Conservation (phyloP, 75 land plant genomes). For the Cryptomeria japonica region DNA sequence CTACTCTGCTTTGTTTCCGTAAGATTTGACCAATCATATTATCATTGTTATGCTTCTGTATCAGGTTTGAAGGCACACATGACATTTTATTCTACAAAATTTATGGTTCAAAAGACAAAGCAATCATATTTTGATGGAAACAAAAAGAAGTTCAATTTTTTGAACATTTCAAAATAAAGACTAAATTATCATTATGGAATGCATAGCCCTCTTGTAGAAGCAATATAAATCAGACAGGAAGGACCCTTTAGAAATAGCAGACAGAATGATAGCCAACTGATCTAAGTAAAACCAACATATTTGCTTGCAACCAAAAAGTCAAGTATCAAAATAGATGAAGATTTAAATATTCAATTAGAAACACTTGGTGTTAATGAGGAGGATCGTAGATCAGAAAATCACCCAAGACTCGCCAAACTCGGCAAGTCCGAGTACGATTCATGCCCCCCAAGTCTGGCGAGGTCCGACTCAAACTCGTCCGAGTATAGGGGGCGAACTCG, state of each 20-base stretch:
- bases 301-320: too few species aligned
- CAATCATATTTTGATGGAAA: background rate
- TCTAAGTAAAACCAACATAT: too few species aligned
- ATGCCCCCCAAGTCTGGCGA: too few species aligned
- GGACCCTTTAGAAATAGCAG: background rate
- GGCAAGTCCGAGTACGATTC: too few species aligned
- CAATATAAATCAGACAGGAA: background rate
- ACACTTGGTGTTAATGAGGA: too few species aligned
- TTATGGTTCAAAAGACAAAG: background rate
- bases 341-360: too few species aligned
- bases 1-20: background rate
- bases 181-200: too few species aligned
- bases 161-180: background rate
- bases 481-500: too few species aligned
- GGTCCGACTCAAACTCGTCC: too few species aligned
- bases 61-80: background rate
- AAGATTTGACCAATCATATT: background rate
- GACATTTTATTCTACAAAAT: background rate
- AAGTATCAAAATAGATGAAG: too few species aligned
- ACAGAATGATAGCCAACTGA: background rate
- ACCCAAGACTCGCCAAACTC: too few species aligned
- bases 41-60: background rate
- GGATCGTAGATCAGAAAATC: too few species aligned
- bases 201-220: background rate
- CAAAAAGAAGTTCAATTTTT: background rate